Percentiles rank a stretch among this genome's conserved stretches.
Conservation (phyloP, 345 rosid genomes). For the Hevea brasiliensis region DNA sequence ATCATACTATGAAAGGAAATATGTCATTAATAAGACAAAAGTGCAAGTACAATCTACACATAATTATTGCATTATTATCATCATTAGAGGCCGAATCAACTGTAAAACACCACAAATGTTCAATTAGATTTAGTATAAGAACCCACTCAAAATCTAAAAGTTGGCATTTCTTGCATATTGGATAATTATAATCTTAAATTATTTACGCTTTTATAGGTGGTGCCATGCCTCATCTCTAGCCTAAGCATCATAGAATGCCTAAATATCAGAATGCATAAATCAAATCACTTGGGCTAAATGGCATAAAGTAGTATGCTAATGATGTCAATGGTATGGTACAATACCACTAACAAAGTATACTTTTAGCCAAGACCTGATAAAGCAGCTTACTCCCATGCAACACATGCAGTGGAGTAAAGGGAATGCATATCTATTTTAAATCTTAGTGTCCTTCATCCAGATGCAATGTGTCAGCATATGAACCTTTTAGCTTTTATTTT, state of each 20-base stretch:
- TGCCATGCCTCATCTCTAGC: not conserved
- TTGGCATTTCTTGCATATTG: not conserved
- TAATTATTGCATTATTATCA: constrained; percentile 47
- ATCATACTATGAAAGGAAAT: constrained; percentile 47
- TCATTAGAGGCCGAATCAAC: constrained; percentile 70
- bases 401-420: not conserved
- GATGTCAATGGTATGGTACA: not conserved
- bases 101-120: constrained; percentile 35
- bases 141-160: not conserved
- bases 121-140: constrained; percentile 16
- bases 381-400: not conserved
- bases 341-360: not conserved
- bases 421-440: no score
- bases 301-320: not conserved
- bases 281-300: not conserved
- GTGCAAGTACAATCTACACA: not conserved
- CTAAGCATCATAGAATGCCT: not conserved
- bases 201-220: not conserved
- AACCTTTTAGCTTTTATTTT: not conserved
- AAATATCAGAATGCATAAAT: not conserved
- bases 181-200: not conserved
- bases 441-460: not conserved
- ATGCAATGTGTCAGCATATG: not conserved
- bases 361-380: not conserved
- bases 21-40: not conserved